phyloP scores from a whole-genome alignment of 805 yeast genomes.

The Huiozyma naganishii region DNA sequence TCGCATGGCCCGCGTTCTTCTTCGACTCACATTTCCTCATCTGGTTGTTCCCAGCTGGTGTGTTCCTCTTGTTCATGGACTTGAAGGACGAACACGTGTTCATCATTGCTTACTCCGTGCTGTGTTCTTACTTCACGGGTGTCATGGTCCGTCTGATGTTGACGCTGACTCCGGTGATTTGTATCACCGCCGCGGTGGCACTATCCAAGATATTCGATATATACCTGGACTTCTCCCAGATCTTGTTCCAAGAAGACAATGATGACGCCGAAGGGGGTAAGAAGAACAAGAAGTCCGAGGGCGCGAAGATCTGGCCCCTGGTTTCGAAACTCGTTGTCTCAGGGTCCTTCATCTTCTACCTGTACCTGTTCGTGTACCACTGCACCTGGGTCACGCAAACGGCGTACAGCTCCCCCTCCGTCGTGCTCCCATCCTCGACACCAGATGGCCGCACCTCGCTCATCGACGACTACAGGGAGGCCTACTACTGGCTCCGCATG shows the following conservation, averaged over 20 bases:
- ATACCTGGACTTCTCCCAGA: constrained; percentile 52
- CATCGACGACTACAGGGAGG: constrained; percentile 97
- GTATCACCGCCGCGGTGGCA: constrained; percentile 88
- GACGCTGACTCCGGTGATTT: constrained; percentile 90
- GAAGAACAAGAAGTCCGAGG: constrained; percentile 10
- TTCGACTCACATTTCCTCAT: constrained; percentile 86
- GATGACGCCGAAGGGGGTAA: neutral
- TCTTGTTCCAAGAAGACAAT: neutral
- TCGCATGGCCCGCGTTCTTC: constrained; percentile 99
- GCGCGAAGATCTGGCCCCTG: constrained; percentile 15
- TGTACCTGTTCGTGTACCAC: constrained; percentile 76
- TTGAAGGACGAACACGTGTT: constrained; percentile 87
- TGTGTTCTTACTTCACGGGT: constrained; percentile 95
- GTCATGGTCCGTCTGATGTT: constrained; percentile 98
- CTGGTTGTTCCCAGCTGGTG: constrained; percentile 98
- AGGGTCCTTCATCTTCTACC: constrained; percentile 59
- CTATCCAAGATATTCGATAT: constrained; percentile 74
- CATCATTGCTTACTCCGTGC: constrained; percentile 81
- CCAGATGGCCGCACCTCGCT: constrained; percentile 78
- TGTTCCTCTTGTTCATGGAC: constrained; percentile 82
- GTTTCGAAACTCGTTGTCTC: constrained; percentile 54
- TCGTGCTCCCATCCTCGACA: constrained; percentile 68
- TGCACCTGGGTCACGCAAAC: constrained; percentile 95
- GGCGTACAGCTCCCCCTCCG: constrained; percentile 96
- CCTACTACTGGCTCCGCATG: constrained; percentile 97